phyloP scores from a whole-genome alignment of 2,329 filamentous ascomycete species.

The Colletotrichum sp. region DNA sequence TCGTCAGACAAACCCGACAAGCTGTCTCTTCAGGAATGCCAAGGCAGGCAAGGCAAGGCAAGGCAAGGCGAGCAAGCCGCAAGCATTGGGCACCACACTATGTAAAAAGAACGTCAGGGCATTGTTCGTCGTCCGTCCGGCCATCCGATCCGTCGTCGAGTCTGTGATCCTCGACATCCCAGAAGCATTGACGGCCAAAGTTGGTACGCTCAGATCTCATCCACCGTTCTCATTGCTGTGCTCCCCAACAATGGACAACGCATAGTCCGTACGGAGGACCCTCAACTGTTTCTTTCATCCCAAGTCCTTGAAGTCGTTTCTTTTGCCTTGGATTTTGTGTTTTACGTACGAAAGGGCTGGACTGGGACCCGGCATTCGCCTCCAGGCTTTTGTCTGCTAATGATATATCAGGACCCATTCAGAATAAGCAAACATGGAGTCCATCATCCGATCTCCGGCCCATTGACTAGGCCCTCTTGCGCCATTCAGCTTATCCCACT shows the following conservation, averaged over 20 bases:
- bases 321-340: not conserved
- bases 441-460: not conserved
- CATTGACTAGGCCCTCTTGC: not conserved
- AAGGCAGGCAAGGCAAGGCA: not conserved
- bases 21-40: not conserved
- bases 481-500: not conserved
- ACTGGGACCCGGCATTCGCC: not conserved
- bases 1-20: constrained; percentile 2
- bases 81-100: not conserved
- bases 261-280: not conserved
- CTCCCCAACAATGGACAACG: constrained; percentile 13
- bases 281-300: not conserved
- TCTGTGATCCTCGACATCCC: constrained; percentile 14
- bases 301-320: not conserved
- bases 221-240: not conserved
- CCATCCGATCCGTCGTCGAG: constrained; percentile 9
- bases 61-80: not conserved
- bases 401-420: not conserved
- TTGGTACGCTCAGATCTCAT: not conserved
- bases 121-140: constrained; percentile 9
- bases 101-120: not conserved
- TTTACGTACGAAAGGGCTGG: not conserved
- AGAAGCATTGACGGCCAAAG: constrained; percentile 15
- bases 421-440: constrained; percentile 7
- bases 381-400: not conserved